phyloP scores from a whole-genome alignment of 768 basidiomycete genomes.

The Naganishia friedmannii region DNA sequence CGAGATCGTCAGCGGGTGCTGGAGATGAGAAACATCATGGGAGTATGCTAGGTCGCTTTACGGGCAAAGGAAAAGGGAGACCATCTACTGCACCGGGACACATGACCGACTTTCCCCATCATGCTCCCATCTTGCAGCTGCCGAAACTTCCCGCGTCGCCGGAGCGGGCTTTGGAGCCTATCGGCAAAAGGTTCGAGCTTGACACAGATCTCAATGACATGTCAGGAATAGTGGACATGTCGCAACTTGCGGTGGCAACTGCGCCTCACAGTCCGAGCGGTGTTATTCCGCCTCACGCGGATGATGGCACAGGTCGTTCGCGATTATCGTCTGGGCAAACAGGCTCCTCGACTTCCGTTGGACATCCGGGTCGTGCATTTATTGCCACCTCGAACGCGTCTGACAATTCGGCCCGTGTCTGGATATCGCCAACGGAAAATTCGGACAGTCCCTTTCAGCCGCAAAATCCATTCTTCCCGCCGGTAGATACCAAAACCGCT shows the following conservation, averaged over 20 bases:
- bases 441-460: conserved; percentile 8
- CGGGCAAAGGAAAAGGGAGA: conserved; percentile 22
- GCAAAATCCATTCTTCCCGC: conserved; percentile 28
- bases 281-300: neutral
- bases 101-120: neutral
- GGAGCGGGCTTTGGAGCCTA: neutral
- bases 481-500: conserved; percentile 7
- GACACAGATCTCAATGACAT: conserved; percentile 72
- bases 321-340: neutral
- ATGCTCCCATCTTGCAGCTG: neutral
- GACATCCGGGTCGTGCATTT: neutral
- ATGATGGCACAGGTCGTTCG: neutral
- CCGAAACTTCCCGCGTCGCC: neutral
- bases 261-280: conserved; percentile 6
- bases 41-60: conserved; percentile 11
- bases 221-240: conserved; percentile 72
- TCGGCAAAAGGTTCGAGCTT: conserved; percentile 55
- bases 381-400: conserved; percentile 12
- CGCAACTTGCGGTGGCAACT: neutral
- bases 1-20: conserved; percentile 29
- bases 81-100: conserved; percentile 18
- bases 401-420: conserved; percentile 4
- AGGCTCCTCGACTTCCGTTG: neutral
- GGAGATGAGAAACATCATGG: conserved; percentile 7
- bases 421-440: conserved; percentile 2